These are phyloP conservation scores for Boehmeria nivea DNA, from an alignment of 306 rosid species.

Conservation along the genomic window DNA sequence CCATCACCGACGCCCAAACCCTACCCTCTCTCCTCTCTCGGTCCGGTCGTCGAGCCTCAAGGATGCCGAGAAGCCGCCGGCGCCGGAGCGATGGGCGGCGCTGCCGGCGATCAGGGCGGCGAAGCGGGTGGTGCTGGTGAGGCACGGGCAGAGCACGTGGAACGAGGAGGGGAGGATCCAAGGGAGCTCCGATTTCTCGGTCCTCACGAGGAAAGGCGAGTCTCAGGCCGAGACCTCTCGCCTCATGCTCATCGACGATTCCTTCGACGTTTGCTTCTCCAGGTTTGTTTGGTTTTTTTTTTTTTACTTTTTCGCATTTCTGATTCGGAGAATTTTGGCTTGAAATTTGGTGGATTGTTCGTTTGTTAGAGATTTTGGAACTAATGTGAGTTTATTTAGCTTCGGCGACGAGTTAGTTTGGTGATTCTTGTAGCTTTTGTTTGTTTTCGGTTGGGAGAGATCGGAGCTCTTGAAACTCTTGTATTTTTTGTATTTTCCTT, in stretches of 20 bases:
- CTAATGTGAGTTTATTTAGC: too few species aligned
- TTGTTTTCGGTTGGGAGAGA: too few species aligned
- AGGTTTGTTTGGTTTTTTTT: slow-evolving; percentile 31
- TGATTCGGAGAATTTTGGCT: too few species aligned
- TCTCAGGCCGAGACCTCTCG: slow-evolving; percentile 86
- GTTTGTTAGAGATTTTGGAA: too few species aligned
- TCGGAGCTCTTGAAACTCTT: too few species aligned
- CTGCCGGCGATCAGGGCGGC: slow-evolving; percentile 46
- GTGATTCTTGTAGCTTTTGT: too few species aligned
- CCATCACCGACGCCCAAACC: slow-evolving; percentile 12
- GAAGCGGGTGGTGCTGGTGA: slow-evolving; percentile 80
- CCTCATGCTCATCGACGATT: slow-evolving; percentile 67
- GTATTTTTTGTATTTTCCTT: too few species aligned
- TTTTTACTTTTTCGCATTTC: not conserved
- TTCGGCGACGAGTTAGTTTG: too few species aligned
- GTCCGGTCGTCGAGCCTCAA: slow-evolving; percentile 46
- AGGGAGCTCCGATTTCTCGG: slow-evolving; percentile 86
- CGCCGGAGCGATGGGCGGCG: slow-evolving; percentile 38
- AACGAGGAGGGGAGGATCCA: slow-evolving; percentile 91
- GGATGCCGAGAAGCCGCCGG: slow-evolving; percentile 25
- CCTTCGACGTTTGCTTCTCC: slow-evolving; percentile 74
- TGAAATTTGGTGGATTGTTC: too few species aligned
- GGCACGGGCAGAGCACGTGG: slow-evolving; percentile 99
- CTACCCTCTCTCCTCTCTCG: slow-evolving; percentile 1
- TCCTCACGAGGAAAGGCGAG: slow-evolving; percentile 82